Conservation (phyloP, 768 basidiomycete genomes). For the Boletus coccyginus region DNA sequence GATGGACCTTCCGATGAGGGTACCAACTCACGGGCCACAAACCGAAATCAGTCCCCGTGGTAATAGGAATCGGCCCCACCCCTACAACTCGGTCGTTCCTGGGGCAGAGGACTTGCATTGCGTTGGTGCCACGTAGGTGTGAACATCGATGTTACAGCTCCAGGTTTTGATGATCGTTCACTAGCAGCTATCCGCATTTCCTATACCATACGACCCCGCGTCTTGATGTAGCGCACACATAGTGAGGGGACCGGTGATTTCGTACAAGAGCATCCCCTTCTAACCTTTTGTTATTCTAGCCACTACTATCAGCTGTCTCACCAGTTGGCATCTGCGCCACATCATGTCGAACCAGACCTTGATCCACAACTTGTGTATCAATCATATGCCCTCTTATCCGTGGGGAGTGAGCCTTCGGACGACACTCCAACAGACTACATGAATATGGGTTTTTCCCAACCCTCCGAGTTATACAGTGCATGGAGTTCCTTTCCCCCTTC, state of each 20-base stretch:
- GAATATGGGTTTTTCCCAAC: neutral
- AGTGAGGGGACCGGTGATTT: constrained; percentile 8
- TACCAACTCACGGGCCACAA: neutral
- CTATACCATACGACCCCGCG: neutral
- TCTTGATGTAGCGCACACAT: neutral
- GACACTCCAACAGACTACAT: neutral
- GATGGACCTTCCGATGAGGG: neutral
- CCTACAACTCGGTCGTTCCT: neutral
- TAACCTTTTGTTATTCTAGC: constrained; percentile 6
- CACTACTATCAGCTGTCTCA: neutral
- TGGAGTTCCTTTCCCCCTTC: constrained; percentile 6
- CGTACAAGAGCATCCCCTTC: neutral
- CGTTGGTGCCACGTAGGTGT: constrained; percentile 8
- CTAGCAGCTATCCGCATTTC: constrained; percentile 2
- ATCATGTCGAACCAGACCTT: neutral
- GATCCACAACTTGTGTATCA: neutral
- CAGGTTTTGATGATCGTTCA: constrained; percentile 3
- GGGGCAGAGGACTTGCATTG: neutral
- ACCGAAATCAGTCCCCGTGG: constrained; percentile 5
- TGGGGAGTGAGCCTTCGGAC: neutral
- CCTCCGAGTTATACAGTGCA: neutral
- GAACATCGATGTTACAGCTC: neutral
- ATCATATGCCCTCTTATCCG: neutral
- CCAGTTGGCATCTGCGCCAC: neutral
- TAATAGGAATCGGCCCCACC: neutral